Conservation (phyloP, 1,284 basidiomycete species). For the Apiotrichum montevideense region DNA sequence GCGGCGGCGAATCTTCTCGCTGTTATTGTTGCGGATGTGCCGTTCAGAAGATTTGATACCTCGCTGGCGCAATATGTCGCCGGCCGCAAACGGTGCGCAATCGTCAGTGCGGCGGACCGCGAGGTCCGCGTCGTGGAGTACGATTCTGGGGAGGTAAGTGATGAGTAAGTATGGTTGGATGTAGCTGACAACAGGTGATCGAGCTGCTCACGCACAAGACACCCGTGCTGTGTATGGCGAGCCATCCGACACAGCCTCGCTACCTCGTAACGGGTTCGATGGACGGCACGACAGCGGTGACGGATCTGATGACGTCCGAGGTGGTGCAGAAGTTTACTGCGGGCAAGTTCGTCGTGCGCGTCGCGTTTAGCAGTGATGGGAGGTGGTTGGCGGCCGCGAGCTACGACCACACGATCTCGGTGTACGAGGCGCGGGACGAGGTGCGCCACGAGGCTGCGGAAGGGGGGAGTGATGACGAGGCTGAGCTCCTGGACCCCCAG, state of each 20-base stretch:
- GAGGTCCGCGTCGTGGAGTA: slow-evolving; percentile 67
- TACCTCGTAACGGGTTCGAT: slow-evolving; percentile 43
- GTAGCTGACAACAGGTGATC: slow-evolving; percentile 25
- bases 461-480: slow-evolving; percentile 23
- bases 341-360: slow-evolving; percentile 43
- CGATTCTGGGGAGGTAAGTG: slow-evolving; percentile 59
- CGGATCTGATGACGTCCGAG: slow-evolving; percentile 37
- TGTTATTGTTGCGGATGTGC: slow-evolving; percentile 23
- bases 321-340: slow-evolving; percentile 39
- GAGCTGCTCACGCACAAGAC: slow-evolving; percentile 39
- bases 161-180: too few species aligned
- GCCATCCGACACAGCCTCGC: slow-evolving; percentile 39
- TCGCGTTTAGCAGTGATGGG: slow-evolving; percentile 38
- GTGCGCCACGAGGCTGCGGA: background rate
- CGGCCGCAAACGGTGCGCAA: slow-evolving; percentile 47
- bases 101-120: slow-evolving; percentile 79
- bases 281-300: slow-evolving; percentile 42
- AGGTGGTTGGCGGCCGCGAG: slow-evolving; percentile 42
- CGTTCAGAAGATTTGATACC: slow-evolving; percentile 38
- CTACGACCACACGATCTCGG: slow-evolving; percentile 41
- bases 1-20: slow-evolving; percentile 38
- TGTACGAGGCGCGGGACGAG: slow-evolving; percentile 27
- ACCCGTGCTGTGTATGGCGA: slow-evolving; percentile 39
- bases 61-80: slow-evolving; percentile 33
- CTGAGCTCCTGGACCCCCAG: slow-evolving; percentile 25